Conservation (phyloP, 176 grass and related monocot species). For the Triticum monococcum region DNA sequence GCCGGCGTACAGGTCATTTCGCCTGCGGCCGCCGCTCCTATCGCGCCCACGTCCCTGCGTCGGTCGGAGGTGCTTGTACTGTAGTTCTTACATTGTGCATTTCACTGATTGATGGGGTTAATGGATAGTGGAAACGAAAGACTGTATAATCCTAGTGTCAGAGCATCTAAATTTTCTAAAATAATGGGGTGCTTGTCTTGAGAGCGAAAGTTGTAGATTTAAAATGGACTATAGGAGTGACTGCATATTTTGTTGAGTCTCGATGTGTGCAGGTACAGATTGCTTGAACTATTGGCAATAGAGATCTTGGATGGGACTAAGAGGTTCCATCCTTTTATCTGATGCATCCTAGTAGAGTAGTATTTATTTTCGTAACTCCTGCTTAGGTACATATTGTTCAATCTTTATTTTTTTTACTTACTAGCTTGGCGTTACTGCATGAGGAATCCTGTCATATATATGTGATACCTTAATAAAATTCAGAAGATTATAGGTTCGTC, state of each 20-base stretch:
- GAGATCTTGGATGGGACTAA: neutral
- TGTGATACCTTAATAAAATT: neutral
- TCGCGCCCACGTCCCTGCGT: neutral
- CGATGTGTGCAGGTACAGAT: neutral
- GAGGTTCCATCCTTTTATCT: neutral
- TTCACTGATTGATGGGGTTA: neutral
- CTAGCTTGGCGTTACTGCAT: neutral
- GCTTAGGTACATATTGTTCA: neutral
- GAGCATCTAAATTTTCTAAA: neutral
- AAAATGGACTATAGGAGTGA: neutral
- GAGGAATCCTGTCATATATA: neutral
- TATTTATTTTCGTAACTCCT: neutral
- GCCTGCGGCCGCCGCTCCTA: neutral
- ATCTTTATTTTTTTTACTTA: neutral
- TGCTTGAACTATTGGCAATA: neutral
- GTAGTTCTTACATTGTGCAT: neutral
- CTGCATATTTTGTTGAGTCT: neutral
- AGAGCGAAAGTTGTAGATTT: too few species aligned
- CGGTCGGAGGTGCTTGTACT: slow-evolving; percentile 10
- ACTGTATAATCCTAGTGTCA: neutral
- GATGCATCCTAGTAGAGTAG: neutral
- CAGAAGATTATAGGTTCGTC: neutral
- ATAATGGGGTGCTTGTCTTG: neutral
- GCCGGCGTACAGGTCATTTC: slow-evolving; percentile 14
- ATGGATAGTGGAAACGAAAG: neutral